These are phyloP conservation scores for Fusarium nelsonii DNA, from an alignment of 2,329 filamentous ascomycete genomes.

Conservation along the genomic window DNA sequence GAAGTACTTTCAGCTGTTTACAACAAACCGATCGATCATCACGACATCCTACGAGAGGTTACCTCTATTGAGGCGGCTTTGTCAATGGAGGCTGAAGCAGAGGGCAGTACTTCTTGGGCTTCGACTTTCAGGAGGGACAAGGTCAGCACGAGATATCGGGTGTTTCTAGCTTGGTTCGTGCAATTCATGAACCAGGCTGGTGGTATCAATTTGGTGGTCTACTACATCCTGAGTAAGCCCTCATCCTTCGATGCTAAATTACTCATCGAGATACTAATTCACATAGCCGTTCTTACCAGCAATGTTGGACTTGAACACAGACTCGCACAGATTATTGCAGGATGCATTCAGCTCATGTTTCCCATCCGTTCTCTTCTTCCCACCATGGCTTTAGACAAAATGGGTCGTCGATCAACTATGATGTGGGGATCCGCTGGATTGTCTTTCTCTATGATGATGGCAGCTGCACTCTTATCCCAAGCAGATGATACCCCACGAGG, in stretches of 20 bases:
- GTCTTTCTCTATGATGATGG: conserved; percentile 43
- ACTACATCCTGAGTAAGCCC: conserved; percentile 51
- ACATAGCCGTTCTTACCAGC: conserved; percentile 46
- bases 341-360: conserved; percentile 56
- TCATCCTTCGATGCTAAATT: no score
- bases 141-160: conserved; percentile 30
- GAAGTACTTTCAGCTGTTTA: conserved; percentile 56
- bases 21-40: conserved; percentile 50
- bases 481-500: conserved; percentile 25
- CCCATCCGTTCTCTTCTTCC: conserved; percentile 54
- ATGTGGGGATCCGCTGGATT: conserved; percentile 55
- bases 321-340: conserved; percentile 52
- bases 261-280: no score
- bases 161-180: conserved; percentile 37
- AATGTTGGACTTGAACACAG: conserved; percentile 49
- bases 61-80: conserved; percentile 58
- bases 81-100: conserved; percentile 52
- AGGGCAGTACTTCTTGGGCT: conserved; percentile 52
- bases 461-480: conserved; percentile 35
- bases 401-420: conserved; percentile 58
- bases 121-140: conserved; percentile 50
- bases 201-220: conserved; percentile 61
- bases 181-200: conserved; percentile 57
- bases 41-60: conserved; percentile 51
- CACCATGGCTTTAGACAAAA: conserved; percentile 52